Evolutionary conservation across 345 rosid genomes (phyloP), one percentile per base, ranked within the genome.

Genomic region (Salix caprea): DNA sequence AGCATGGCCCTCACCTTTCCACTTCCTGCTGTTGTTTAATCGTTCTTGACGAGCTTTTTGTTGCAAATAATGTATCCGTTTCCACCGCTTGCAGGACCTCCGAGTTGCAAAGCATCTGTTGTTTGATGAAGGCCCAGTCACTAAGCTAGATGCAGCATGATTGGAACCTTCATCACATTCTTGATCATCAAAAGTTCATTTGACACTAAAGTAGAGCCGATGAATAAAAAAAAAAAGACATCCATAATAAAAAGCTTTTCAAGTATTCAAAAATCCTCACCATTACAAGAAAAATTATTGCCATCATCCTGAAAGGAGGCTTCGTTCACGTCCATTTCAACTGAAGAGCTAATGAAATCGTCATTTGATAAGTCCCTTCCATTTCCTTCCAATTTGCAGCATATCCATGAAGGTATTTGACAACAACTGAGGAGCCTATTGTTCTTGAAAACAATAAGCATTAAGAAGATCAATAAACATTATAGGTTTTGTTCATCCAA

Each of bases 271-370:
- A 64, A 56, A 65, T 36, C 67, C 86, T 82, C 70, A 95, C 97
- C 93, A 34, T 82, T 85, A 74, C 72, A 84, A 74, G 89, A 80
- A 77, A 78, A 69, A 68, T 75, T 84, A 66, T 60, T 74, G 64
- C 78, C 75, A 26, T 69, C 84, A 60, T 80, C 82, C 72, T 74
- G 89, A 73, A 72, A 79, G 40, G 70, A 67, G 54, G 85, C 74
- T 79, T 91, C 99, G 78, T 89, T 83, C 0, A 96, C 93, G 84
- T 96, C 99, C 99, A 96, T 96, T 83, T 93, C 98, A 73, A 88
- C 90, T 24, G 85, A 86, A 61, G 90, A 89, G 82, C 88, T 84
- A 78, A 83, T 78, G 40, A 79, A 82, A 72, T 83, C 85, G 81
- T 91, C 94, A 83, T 65, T 76, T 44, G 86, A 84, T 56, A 82